Base-by-base conservation (phyloP, 2,329 filamentous ascomycete species). In the Penicillium glabrum region DNA sequence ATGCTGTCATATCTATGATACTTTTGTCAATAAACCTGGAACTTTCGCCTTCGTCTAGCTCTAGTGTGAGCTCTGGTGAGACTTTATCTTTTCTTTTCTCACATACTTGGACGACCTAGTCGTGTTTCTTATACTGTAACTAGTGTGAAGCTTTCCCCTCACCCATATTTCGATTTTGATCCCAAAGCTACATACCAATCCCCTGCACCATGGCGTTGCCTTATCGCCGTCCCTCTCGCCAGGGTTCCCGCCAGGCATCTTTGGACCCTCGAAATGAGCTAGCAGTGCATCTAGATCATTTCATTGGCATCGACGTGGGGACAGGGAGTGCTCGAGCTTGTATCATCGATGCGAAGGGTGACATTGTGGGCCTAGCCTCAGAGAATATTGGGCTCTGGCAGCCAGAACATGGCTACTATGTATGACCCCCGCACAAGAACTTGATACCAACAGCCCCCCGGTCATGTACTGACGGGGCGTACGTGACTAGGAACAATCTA, bases 281-380 rank as follows among this genome's bases (percentile, higher is more conserved):
- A 51, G 79, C 79, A 56, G 77, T 82, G 41, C 80, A 83, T 58
- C 73, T 81, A 62, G 82, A 85, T 66, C 83, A 87, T 69, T 87
- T 84, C 72, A 86, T 98, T 70, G 93, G 93, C 59, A 91, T 99
- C 66, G 95, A 99, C 78, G 93, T 99, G 50, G 95, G 95, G 51
- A 99, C 95, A 21, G 95, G 95, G 54, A 96, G 91, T 73, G 95
- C 93, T 39, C 86, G 95, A 72, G 95, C 95, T 53, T 98, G 95
- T 77, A 91, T 99, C 72, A 96, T 99, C 76, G 91, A 98, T 73
- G 84, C 87, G 60, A 87, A 89, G 41, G 95, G 95, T 52, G 91
- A 97, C 71, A 98, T 99, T 77, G 84, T 89, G 33, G 80, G 79
- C 26, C 63, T 92, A 63, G 87, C 89, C 23, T 86, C 88, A 3